Conservation (phyloP, 768 basidiomycete species). For the Auricularia sp. region DNA sequence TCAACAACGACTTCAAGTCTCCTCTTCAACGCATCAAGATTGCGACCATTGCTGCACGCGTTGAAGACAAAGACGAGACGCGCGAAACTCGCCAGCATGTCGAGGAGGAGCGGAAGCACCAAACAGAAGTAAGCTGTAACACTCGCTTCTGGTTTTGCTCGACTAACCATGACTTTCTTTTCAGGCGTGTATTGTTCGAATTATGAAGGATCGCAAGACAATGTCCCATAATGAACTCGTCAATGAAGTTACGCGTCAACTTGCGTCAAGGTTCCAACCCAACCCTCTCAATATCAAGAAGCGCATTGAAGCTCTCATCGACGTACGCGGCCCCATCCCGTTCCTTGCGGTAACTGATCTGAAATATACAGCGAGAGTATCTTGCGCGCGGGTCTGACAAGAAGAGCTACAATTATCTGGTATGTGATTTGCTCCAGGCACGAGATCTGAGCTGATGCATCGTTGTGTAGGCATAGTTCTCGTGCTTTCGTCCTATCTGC, state of each 20-base stretch:
- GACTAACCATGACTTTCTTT: neutral
- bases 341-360: neutral
- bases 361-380: slow-evolving; percentile 67
- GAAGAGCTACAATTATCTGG: slow-evolving; percentile 79
- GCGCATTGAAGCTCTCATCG: slow-evolving; percentile 85
- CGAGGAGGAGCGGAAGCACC: slow-evolving; percentile 82
- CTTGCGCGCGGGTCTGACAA: slow-evolving; percentile 81
- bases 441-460: neutral
- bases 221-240: slow-evolving; percentile 84
- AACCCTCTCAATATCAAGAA: slow-evolving; percentile 84
- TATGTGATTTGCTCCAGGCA: slow-evolving; percentile 12
- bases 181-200: slow-evolving; percentile 92
- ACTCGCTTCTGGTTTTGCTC: neutral
- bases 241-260: slow-evolving; percentile 81
- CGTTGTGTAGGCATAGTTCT: neutral
- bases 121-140: slow-evolving; percentile 58
- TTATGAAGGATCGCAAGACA: slow-evolving; percentile 93
- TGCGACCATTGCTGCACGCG: slow-evolving; percentile 73
- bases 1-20: slow-evolving; percentile 75
- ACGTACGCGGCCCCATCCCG: slow-evolving; percentile 39
- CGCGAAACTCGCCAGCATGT: slow-evolving; percentile 84
- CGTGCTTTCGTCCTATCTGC: neutral
- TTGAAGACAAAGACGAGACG: slow-evolving; percentile 78
- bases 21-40: slow-evolving; percentile 88
- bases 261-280: slow-evolving; percentile 77